Conservation (phyloP, 805 yeast species). For the Monosporozyma siamensis region DNA sequence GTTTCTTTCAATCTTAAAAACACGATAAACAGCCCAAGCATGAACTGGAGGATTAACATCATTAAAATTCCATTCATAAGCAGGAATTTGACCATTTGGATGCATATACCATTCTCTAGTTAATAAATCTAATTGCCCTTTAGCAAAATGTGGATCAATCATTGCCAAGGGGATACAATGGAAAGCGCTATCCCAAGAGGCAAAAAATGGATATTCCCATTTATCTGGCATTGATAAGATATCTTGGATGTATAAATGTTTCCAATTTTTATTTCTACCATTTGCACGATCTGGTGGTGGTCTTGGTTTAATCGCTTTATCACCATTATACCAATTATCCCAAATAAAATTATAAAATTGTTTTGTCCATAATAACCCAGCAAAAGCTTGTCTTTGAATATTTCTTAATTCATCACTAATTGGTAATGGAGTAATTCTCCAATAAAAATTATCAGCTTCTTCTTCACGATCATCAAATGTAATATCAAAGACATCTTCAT, state of each 20-base stretch:
- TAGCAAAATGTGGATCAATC: conserved; percentile 89
- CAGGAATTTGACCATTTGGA: conserved; percentile 93
- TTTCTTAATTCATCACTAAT: conserved; percentile 69
- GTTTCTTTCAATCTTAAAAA: conserved; percentile 79
- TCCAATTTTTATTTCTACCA: conserved; percentile 84
- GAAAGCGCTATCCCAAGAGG: conserved; percentile 96
- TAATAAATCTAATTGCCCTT: conserved; percentile 73
- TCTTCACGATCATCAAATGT: conserved; percentile 62
- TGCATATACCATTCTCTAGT: conserved; percentile 97
- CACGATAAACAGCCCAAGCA: conserved; percentile 90
- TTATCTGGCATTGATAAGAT: conserved; percentile 85
- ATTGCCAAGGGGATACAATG: conserved; percentile 88
- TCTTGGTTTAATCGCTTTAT: conserved; percentile 58
- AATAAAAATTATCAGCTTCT: conserved; percentile 89
- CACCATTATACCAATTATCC: conserved; percentile 82
- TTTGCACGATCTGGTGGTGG: conserved; percentile 77
- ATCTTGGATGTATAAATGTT: conserved; percentile 80
- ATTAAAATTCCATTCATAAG: conserved; percentile 91
- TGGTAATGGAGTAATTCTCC: conserved; percentile 81
- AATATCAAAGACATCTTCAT: conserved; percentile 67
- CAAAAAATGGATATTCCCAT: conserved; percentile 94
- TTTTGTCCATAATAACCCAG: conserved; percentile 89
- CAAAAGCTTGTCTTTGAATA: conserved; percentile 88
- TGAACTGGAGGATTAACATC: conserved; percentile 97
- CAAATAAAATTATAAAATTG: conserved; percentile 84